Evolutionary conservation across 2,329 filamentous ascomycete genomes (phyloP).

Genomic region (Magnaporthales sp.): DNA sequence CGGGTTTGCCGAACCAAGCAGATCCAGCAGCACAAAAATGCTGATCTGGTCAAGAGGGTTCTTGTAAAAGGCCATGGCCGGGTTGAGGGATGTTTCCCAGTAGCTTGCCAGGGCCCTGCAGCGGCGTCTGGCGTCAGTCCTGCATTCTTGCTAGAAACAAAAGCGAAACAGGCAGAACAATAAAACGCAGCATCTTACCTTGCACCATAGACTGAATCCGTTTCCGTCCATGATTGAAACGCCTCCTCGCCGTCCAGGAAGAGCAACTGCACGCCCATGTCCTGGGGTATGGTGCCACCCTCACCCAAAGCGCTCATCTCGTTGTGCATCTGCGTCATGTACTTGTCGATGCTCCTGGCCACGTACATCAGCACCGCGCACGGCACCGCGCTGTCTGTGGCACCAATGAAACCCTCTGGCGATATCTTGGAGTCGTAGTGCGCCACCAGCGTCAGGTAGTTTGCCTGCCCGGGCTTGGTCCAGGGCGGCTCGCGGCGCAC

Average conservation of each 20-base stretch:
- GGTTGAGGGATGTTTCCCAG: conserved; percentile 60
- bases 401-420: conserved; percentile 71
- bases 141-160: not conserved
- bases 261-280: conserved; percentile 70
- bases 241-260: conserved; percentile 80
- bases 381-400: conserved; percentile 75
- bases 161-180: not conserved
- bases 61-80: conserved; percentile 59
- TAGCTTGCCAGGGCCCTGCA: conserved; percentile 55
- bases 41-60: conserved; percentile 64
- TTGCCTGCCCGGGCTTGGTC: conserved; percentile 59
- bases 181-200: conserved; percentile 33
- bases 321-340: conserved; percentile 65
- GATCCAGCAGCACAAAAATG: conserved; percentile 82
- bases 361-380: conserved; percentile 80
- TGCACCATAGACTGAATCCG: conserved; percentile 70
- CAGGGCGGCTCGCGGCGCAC: conserved; percentile 73
- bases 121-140: not conserved
- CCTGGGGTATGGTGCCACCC: conserved; percentile 47
- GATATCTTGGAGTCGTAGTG: conserved; percentile 74
- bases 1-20: conserved; percentile 65
- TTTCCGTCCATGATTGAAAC: conserved; percentile 61
- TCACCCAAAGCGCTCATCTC: conserved; percentile 53
- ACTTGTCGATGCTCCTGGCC: conserved; percentile 61
- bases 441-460: conserved; percentile 67